Evolutionary conservation across 345 rosid species (phyloP).

Genomic region (Boechera stricta): DNA sequence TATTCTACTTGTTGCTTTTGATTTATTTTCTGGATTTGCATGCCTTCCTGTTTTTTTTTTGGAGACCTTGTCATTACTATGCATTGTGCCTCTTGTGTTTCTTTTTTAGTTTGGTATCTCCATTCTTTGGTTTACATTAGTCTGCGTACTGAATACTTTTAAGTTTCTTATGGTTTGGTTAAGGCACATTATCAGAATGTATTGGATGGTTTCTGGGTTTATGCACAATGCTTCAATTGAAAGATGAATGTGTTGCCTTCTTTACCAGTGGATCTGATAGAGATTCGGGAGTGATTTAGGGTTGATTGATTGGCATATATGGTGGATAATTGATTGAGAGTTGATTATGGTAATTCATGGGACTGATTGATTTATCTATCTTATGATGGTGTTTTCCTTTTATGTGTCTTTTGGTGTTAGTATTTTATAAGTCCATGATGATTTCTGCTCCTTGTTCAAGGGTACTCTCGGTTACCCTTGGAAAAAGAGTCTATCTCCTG

Average conservation of each 20-base stretch:
- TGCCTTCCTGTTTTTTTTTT: too few relatives aligned
- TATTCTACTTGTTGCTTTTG: neutral
- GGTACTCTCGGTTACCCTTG: neutral
- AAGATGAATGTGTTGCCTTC: slow-evolving; percentile 5
- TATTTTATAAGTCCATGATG: neutral
- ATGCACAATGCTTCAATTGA: neutral
- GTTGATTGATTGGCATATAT: neutral
- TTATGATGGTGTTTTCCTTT: slow-evolving; percentile 17
- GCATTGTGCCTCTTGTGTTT: too few relatives aligned
- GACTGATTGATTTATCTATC: slow-evolving; percentile 3
- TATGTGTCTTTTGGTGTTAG: slow-evolving; percentile 8
- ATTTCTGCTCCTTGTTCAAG: neutral
- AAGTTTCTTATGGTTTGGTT: too few relatives aligned
- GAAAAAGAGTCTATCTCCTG: neutral
- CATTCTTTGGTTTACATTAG: too few relatives aligned
- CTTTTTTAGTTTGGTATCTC: too few relatives aligned
- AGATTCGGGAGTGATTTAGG: slow-evolving; percentile 8
- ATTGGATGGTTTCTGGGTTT: neutral
- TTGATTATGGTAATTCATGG: slow-evolving; percentile 10
- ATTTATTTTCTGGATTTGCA: too few relatives aligned
- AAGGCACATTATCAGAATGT: neutral
- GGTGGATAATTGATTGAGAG: neutral
- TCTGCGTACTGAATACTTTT: too few relatives aligned
- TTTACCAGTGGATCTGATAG: neutral
- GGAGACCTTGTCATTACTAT: too few relatives aligned